A percentile compares a stretch with the other conserved stretches of the same genome.
phyloP scores from a whole-genome alignment of 1,139 yeast genomes.

The Pichiaceae sp. region DNA sequence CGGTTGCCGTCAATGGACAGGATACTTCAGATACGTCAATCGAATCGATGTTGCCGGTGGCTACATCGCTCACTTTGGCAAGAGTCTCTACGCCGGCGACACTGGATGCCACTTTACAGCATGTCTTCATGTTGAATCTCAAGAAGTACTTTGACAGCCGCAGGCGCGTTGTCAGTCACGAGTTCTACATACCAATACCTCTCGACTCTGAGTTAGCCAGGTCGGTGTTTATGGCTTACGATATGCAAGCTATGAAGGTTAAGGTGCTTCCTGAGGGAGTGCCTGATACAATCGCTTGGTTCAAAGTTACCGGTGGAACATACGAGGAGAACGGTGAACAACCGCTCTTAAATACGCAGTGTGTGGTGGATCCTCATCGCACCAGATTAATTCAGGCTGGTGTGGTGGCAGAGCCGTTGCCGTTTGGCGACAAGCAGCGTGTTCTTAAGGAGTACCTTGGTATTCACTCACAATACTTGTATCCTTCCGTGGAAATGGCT shows the following conservation, averaged over 20 bases:
- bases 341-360: constrained; percentile 33
- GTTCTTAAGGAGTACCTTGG: constrained; percentile 29
- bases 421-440: constrained; percentile 10
- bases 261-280: constrained; percentile 29
- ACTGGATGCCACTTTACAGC: constrained; percentile 58
- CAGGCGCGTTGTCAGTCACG: constrained; percentile 48
- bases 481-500: constrained; percentile 9
- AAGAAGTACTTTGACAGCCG: constrained; percentile 52
- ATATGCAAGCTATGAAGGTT: constrained; percentile 24
- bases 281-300: constrained; percentile 84
- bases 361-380: constrained; percentile 51
- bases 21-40: background rate
- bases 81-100: constrained; percentile 67
- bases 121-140: constrained; percentile 54
- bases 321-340: constrained; percentile 25
- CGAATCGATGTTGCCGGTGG: constrained; percentile 26
- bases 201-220: constrained; percentile 66
- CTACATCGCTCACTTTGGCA: constrained; percentile 48
- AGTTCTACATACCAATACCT: constrained; percentile 69
- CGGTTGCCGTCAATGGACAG: constrained; percentile 4
- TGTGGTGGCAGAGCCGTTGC: constrained; percentile 19
- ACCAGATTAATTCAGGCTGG: constrained; percentile 70
- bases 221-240: constrained; percentile 40
- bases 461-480: constrained; percentile 29
- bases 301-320: constrained; percentile 44